Evolutionary conservation across 805 yeast genomes (phyloP), one percentile per base, ranked within the genome.

Genomic region (Spathaspora arborariae): DNA sequence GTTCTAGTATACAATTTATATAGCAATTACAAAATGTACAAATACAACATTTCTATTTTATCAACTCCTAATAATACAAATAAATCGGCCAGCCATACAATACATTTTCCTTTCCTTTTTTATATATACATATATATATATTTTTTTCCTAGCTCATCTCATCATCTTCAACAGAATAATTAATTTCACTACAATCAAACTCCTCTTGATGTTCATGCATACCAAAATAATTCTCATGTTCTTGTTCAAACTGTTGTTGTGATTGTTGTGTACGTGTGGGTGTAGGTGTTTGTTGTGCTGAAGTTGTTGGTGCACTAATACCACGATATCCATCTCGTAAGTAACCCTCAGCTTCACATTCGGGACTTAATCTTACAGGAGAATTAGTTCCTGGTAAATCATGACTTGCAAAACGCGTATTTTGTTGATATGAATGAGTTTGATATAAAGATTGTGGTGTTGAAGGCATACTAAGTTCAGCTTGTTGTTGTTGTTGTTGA

Each of bases 211-310:
- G 45, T 7, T 52, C 57, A n/a, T 51, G 60, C 72, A 67, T 67
- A 2, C 72, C 72, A 48, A 68, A 64, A 44, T 63, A 68, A 51
- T 68, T 58, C 45, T 68, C 74, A 42, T 63, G 74, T 46, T 68
- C 74, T 42, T 44, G 46, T 15, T 39, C 43, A 43, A 35, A 26
- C 22, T 45, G 40, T 9, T 7, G 18, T 20, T 22, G 41, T 8
- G 20, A 34, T 11, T 38, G 42, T 36, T 39, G 22, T 18, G 20
- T 27, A 5, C 5, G 24, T 22, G 19, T 22, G 40, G 37, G 19
- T 33, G 15, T 6, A 16, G 48, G 49, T 13, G 35, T 30, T 30
- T 30, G 35, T 30, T 30, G 35, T 10, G 35, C 35, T n/a, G 35
- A 30, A 9, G 18, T 30, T 34, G 52, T 50, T 9, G 48, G 43